phyloP scores from a whole-genome alignment of 1,284 basidiomycete genomes.

The Boletus calvinii region DNA sequence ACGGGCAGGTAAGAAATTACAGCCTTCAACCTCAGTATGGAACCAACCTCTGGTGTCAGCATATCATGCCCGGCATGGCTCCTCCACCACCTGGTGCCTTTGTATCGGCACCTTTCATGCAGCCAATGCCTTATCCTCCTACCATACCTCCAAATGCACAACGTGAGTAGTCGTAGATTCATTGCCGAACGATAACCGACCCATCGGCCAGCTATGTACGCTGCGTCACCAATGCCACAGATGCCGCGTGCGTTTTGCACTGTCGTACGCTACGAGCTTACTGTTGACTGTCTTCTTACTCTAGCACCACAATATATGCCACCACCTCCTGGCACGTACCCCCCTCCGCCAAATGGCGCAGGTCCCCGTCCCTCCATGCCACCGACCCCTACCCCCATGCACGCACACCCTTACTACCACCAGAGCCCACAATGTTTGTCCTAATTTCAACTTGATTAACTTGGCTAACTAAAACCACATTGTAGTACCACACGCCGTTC shows the following conservation, averaged over 20 bases:
- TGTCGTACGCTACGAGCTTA: neutral
- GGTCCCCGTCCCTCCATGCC: slow-evolving; percentile 80
- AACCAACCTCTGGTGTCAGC: slow-evolving; percentile 37
- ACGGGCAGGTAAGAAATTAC: slow-evolving; percentile 57
- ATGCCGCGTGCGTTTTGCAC: slow-evolving; percentile 67
- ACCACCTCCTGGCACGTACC: slow-evolving; percentile 65
- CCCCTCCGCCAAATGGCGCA: slow-evolving; percentile 69
- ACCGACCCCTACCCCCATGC: slow-evolving; percentile 78
- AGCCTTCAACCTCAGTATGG: neutral
- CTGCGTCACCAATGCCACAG: slow-evolving; percentile 71
- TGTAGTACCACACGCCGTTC: slow-evolving; percentile 77
- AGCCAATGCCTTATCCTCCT: slow-evolving; percentile 76
- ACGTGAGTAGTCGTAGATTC: slow-evolving; percentile 27
- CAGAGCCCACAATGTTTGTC: slow-evolving; percentile 79
- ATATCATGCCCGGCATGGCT: slow-evolving; percentile 79
- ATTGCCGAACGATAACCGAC: neutral
- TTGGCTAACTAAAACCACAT: slow-evolving; percentile 25
- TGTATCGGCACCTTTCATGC: slow-evolving; percentile 77
- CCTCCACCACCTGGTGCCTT: slow-evolving; percentile 75
- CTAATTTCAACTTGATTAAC: slow-evolving; percentile 24
- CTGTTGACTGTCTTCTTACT: slow-evolving; percentile 8
- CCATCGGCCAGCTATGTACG: slow-evolving; percentile 65
- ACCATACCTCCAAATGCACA: slow-evolving; percentile 73
- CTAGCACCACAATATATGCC: slow-evolving; percentile 70
- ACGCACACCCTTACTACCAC: slow-evolving; percentile 81